These are phyloP conservation scores for Theileria equi DNA, from an alignment of 169 alveolate species.

Conservation along the genomic window DNA sequence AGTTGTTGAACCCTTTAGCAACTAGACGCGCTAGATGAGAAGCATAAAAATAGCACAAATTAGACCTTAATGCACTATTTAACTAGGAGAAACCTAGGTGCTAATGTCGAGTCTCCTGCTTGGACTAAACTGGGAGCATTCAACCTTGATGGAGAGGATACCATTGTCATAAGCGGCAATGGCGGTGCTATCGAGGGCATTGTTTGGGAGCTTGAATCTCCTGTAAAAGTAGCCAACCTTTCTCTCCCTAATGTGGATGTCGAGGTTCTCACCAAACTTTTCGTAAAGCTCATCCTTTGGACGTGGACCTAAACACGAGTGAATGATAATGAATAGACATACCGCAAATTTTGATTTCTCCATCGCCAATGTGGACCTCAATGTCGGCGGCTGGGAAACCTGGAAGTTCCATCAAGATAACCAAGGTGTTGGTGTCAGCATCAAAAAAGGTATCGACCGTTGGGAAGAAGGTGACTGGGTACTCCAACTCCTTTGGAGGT, in stretches of 20 bases:
- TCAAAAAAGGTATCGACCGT: slow-evolving; percentile 77
- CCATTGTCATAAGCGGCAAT: slow-evolving; percentile 72
- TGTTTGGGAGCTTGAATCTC: slow-evolving; percentile 76
- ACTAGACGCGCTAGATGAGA: not conserved
- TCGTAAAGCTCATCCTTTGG: slow-evolving; percentile 76
- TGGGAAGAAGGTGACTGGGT: slow-evolving; percentile 71
- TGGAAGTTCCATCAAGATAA: slow-evolving; percentile 73
- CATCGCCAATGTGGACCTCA: slow-evolving; percentile 70
- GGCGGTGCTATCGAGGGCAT: slow-evolving; percentile 70
- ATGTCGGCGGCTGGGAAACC: slow-evolving; percentile 72
- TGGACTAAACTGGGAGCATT: slow-evolving; percentile 62
- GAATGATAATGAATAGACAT: not conserved
- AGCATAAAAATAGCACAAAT: not conserved
- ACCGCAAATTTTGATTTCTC: slow-evolving; percentile 66
- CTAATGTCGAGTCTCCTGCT: slow-evolving; percentile 29
- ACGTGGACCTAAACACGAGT: slow-evolving; percentile 60
- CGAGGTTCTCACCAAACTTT: slow-evolving; percentile 72
- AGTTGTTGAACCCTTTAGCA: slow-evolving; percentile 53
- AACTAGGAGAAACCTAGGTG: not conserved
- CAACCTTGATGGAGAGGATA: slow-evolving; percentile 39
- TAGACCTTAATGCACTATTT: not conserved
- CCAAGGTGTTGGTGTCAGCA: slow-evolving; percentile 62
- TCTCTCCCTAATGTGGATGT: slow-evolving; percentile 74
- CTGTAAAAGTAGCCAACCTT: slow-evolving; percentile 77
- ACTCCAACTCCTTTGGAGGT: slow-evolving; percentile 69